Percentiles rank a stretch among this genome's conserved stretches.
phyloP scores from a whole-genome alignment of 1,284 basidiomycete species.

The Calocybe gambosa region DNA sequence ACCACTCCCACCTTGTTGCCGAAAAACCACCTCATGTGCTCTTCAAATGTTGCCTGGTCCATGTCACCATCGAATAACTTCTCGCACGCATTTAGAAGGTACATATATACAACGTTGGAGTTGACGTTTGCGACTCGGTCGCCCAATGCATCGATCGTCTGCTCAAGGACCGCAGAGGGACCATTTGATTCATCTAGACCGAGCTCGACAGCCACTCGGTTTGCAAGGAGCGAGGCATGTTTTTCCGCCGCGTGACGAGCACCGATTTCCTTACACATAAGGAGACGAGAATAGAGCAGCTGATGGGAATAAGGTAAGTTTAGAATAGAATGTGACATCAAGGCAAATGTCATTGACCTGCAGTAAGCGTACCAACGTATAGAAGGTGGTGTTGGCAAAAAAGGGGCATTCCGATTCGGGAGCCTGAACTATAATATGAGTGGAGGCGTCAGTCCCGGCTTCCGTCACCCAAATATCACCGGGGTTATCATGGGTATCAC shows the following conservation, averaged over 20 bases:
- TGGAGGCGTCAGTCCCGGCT: constrained; percentile 28
- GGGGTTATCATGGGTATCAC: constrained; percentile 22
- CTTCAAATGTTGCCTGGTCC: constrained; percentile 87
- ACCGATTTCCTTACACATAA: constrained; percentile 81
- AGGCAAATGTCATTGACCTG: constrained; percentile 51
- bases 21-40: constrained; percentile 95
- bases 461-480: constrained; percentile 61
- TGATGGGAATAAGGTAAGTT: constrained; percentile 32
- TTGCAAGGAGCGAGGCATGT: constrained; percentile 54
- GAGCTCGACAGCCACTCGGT: constrained; percentile 67
- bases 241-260: constrained; percentile 54
- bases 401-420: constrained; percentile 50
- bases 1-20: constrained; percentile 73
- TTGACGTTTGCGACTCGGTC: constrained; percentile 32
- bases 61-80: constrained; percentile 91
- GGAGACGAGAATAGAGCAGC: constrained; percentile 86
- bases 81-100: constrained; percentile 88
- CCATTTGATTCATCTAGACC: constrained; percentile 76
- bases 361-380: constrained; percentile 81
- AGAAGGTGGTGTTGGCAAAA: constrained; percentile 92
- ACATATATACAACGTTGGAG: constrained; percentile 75
- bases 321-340: constrained; percentile 10
- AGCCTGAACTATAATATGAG: constrained; percentile 23
- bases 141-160: constrained; percentile 53
- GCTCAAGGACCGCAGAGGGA: constrained; percentile 57